These are phyloP conservation scores for Boletellus deceptivus DNA, from an alignment of 1,284 basidiomycete species.

Conservation along the genomic window DNA sequence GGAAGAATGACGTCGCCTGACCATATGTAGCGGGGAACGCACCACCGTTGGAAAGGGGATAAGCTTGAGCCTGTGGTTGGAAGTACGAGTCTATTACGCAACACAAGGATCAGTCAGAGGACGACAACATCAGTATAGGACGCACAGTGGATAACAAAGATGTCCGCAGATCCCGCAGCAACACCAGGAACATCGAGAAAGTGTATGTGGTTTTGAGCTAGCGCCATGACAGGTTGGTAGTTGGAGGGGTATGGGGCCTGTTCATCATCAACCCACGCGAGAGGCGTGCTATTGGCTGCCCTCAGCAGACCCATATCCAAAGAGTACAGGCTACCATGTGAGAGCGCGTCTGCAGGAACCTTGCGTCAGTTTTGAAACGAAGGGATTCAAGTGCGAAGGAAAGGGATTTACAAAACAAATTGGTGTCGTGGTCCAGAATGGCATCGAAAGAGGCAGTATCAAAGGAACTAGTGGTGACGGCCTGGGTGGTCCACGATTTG, in stretches of 20 bases:
- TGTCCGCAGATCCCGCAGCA: slow-evolving; percentile 63
- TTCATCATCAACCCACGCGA: slow-evolving; percentile 63
- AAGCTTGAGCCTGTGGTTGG: slow-evolving; percentile 74
- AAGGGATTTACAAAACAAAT: slow-evolving; percentile 63
- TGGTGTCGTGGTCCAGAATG: slow-evolving; percentile 88
- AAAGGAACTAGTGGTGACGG: slow-evolving; percentile 48
- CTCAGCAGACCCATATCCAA: slow-evolving; percentile 66
- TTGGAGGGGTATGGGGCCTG: slow-evolving; percentile 50
- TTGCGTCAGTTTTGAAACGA: slow-evolving; percentile 5
- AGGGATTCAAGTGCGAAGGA: neutral
- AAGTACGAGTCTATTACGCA: slow-evolving; percentile 63
- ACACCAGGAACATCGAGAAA: slow-evolving; percentile 74
- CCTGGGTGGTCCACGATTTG: slow-evolving; percentile 67
- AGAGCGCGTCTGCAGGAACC: slow-evolving; percentile 53
- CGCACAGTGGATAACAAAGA: slow-evolving; percentile 89
- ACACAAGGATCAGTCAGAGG: neutral
- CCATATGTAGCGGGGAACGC: slow-evolving; percentile 76
- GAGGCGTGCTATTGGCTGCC: slow-evolving; percentile 51
- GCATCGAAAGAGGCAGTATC: slow-evolving; percentile 56
- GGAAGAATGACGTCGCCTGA: slow-evolving; percentile 76
- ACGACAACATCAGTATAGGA: neutral
- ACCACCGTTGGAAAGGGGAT: slow-evolving; percentile 45
- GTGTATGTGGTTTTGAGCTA: slow-evolving; percentile 78
- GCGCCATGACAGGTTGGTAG: slow-evolving; percentile 72
- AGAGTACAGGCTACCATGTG: slow-evolving; percentile 57